Conservation (phyloP, 1,284 basidiomycete genomes). For the Sanghuangporus sanghuang region DNA sequence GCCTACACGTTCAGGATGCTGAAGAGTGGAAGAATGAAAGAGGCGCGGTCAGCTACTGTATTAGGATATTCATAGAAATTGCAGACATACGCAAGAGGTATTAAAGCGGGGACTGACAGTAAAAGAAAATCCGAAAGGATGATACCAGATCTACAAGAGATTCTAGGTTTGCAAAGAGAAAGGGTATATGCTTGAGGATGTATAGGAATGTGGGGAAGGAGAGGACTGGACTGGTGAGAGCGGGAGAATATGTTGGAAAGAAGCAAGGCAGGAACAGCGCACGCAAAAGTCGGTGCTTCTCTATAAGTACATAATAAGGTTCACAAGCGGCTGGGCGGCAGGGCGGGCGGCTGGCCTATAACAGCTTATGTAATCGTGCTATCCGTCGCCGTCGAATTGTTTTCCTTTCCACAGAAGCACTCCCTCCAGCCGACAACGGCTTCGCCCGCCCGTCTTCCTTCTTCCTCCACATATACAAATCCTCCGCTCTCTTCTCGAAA, state of each 20-base stretch:
- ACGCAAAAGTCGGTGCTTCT: not conserved
- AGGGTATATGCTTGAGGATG: not conserved
- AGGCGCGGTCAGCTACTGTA: not conserved
- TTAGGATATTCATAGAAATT: not conserved
- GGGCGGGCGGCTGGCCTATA: not conserved
- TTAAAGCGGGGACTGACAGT: not conserved
- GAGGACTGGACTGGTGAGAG: not conserved
- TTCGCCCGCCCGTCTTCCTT: no score
- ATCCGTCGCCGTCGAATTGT: no score
- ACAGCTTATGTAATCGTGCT: not conserved
- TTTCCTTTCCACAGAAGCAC: no score
- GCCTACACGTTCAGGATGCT: not conserved
- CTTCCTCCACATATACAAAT: no score
- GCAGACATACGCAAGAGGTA: not conserved
- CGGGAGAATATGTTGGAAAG: slow-evolving; percentile 1
- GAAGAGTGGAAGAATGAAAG: not conserved
- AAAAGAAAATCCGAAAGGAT: not conserved
- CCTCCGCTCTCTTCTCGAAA: no score
- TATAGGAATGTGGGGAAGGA: not conserved
- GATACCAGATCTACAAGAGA: not conserved
- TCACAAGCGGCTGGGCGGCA: not conserved
- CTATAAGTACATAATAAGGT: not conserved
- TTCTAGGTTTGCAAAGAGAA: not conserved
- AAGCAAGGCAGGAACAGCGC: not conserved
- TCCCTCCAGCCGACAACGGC: no score